Percentiles rank a stretch among this genome's conserved stretches.
Conservation (phyloP, 164 flowering plant species). For the Magnolia kwangsiensis region DNA sequence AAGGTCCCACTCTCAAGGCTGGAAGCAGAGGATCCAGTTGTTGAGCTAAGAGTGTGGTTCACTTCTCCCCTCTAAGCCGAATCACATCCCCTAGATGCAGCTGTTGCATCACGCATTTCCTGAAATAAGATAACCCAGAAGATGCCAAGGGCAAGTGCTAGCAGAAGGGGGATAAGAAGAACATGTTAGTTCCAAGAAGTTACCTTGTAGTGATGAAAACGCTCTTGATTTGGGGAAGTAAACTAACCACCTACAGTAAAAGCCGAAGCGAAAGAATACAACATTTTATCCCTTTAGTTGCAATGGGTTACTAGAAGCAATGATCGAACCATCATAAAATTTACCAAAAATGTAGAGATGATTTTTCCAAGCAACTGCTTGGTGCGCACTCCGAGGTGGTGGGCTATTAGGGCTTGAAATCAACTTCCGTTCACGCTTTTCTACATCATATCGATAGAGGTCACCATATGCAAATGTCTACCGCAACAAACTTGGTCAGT, state of each 20-base stretch:
- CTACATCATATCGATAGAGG: constrained; percentile 87
- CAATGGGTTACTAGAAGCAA: background rate
- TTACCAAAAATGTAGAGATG: constrained; percentile 85
- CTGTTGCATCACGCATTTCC: no score
- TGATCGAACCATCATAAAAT: background rate
- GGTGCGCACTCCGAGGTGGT: constrained; percentile 99
- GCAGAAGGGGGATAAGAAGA: no score
- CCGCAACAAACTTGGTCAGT: constrained; percentile 11
- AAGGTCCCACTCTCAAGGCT: no score
- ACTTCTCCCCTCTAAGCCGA: no score
- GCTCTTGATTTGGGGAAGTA: no score
- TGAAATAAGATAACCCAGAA: no score
- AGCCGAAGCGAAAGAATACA: background rate
- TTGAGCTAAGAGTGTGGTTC: no score
- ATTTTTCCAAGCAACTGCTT: constrained; percentile 94
- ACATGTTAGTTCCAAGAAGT: no score
- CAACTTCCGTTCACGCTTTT: constrained; percentile 89
- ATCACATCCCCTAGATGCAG: no score
- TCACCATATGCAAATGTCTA: constrained; percentile 96
- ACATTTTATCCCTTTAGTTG: background rate
- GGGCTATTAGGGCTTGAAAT: constrained; percentile 97
- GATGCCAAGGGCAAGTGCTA: no score
- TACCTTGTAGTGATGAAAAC: no score
- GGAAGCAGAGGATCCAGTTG: no score
- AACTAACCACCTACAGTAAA: constrained; percentile 86